Conservation (phyloP, 2,329 filamentous ascomycete genomes). For the Cercospora brassicicola region DNA sequence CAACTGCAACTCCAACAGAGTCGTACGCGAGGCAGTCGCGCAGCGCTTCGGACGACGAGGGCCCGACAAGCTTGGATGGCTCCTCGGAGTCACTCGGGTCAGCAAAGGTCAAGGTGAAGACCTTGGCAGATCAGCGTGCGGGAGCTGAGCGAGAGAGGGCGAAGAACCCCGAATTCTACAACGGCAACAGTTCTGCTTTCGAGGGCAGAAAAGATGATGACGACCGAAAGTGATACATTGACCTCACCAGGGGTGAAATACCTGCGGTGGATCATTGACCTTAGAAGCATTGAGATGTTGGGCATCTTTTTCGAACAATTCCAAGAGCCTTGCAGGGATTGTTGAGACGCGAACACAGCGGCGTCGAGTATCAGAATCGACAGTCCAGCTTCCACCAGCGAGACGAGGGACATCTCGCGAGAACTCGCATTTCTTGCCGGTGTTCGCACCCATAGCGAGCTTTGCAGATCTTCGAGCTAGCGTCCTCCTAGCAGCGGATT, state of each 20-base stretch:
- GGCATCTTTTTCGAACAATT: neutral
- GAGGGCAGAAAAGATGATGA: conserved; percentile 56
- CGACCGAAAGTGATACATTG: conserved; percentile 33
- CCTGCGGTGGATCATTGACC: neutral
- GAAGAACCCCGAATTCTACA: conserved; percentile 71
- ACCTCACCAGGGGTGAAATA: neutral
- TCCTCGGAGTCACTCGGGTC: conserved; percentile 26
- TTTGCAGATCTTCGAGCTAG: neutral
- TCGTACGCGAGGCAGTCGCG: neutral
- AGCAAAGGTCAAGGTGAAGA: conserved; percentile 45
- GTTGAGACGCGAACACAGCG: neutral
- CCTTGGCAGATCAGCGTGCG: conserved; percentile 48
- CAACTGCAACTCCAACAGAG: conserved; percentile 13
- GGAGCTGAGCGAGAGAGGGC: conserved; percentile 38
- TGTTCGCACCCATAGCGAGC: neutral
- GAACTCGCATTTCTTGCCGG: neutral
- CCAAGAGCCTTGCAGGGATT: neutral
- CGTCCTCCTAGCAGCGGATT: neutral
- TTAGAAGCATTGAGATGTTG: neutral
- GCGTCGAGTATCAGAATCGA: neutral
- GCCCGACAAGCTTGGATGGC: conserved; percentile 19
- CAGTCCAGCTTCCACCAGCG: neutral
- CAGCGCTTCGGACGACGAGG: conserved; percentile 16
- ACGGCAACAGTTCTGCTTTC: conserved; percentile 78
- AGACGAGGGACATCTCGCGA: neutral